Conservation (phyloP, 805 yeast species). For the Candida broadrunensis region DNA sequence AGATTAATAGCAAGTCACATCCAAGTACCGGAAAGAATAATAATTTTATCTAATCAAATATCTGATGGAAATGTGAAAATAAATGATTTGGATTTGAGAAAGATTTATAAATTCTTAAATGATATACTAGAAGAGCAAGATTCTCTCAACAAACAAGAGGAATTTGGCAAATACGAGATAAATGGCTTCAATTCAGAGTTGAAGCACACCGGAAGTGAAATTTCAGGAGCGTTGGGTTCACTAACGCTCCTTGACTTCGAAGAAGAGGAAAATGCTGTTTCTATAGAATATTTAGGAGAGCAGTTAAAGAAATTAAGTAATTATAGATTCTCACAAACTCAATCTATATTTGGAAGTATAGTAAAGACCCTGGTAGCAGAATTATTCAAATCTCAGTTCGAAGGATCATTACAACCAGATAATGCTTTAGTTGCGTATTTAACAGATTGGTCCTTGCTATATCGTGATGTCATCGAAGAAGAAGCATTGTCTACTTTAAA, state of each 20-base stretch:
- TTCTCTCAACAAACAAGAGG: slow-evolving; percentile 6
- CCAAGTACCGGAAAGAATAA: not conserved
- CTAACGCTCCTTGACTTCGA: no score
- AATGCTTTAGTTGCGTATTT: slow-evolving; percentile 6
- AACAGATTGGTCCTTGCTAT: slow-evolving; percentile 12
- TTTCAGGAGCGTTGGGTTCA: not conserved
- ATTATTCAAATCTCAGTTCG: slow-evolving; percentile 8
- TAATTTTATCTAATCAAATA: not conserved
- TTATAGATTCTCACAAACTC: not conserved
- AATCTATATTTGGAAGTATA: slow-evolving; percentile 9
- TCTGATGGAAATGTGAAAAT: not conserved
- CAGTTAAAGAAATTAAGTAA: not conserved
- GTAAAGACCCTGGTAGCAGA: slow-evolving; percentile 1
- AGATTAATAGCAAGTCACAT: not conserved
- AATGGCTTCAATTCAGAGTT: not conserved
- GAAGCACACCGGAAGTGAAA: not conserved
- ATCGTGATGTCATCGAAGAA: slow-evolving; percentile 6
- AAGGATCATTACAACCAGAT: slow-evolving; percentile 2
- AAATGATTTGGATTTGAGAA: not conserved
- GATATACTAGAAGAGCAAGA: not conserved
- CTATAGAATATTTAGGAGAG: not conserved
- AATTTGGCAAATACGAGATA: not conserved
- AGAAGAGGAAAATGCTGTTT: not conserved
- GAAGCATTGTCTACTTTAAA: not conserved
- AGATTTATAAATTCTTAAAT: not conserved